phyloP scores from a whole-genome alignment of 768 basidiomycete genomes.

The Trametes maxima region DNA sequence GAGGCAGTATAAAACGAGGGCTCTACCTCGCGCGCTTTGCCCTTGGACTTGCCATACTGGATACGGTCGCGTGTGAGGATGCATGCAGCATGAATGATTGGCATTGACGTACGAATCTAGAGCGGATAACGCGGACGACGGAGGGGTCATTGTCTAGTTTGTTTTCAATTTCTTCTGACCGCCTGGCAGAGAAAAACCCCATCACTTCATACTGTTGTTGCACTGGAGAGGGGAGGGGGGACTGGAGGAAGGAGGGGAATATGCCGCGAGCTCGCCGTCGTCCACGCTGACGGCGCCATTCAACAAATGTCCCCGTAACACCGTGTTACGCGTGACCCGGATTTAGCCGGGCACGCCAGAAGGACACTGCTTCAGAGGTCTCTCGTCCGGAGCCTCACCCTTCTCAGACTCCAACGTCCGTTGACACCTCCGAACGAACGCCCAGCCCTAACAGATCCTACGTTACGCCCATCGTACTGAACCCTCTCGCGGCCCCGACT shows the following conservation, averaged over 20 bases:
- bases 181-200: slow-evolving; percentile 45
- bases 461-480: no score
- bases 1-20: slow-evolving; percentile 21
- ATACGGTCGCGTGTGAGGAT: slow-evolving; percentile 11
- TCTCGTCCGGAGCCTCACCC: no score
- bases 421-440: no score
- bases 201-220: slow-evolving; percentile 36
- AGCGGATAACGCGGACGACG: slow-evolving; percentile 39
- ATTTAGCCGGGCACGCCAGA: no score
- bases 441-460: no score
- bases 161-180: slow-evolving; percentile 33
- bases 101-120: slow-evolving; percentile 39
- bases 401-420: no score
- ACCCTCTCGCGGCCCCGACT: no score
- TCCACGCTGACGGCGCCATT: no score
- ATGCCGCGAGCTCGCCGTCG: not conserved
- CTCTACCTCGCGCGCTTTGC: slow-evolving; percentile 34
- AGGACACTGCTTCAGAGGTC: no score
- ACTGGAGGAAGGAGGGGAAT: not conserved
- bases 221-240: not conserved
- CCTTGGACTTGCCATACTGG: slow-evolving; percentile 37
- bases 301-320: not conserved
- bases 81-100: slow-evolving; percentile 2
- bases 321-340: not conserved
- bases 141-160: slow-evolving; percentile 21